A percentile compares a stretch with the other conserved stretches of the same genome.
Conservation (phyloP, 768 basidiomycete species). For the Russula brevipes region DNA sequence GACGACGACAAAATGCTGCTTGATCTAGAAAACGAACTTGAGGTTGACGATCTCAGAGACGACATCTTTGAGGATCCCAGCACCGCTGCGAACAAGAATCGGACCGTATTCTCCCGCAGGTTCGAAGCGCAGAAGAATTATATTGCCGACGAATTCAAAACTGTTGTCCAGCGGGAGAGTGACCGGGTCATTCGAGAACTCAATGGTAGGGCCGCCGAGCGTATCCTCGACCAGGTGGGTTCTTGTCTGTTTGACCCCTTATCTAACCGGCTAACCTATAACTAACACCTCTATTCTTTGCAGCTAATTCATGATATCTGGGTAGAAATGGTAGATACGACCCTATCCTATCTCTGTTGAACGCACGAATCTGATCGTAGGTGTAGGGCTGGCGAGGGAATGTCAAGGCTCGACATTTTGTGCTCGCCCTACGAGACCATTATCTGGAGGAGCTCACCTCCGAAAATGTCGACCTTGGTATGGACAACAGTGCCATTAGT, state of each 20-base stretch:
- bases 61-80: slow-evolving; percentile 28
- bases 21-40: slow-evolving; percentile 19
- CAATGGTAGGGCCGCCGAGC: slow-evolving; percentile 27
- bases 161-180: slow-evolving; percentile 23
- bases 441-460: slow-evolving; percentile 27
- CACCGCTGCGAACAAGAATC: slow-evolving; percentile 23
- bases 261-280: not conserved
- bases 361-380: not conserved
- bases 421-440: slow-evolving; percentile 32
- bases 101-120: slow-evolving; percentile 24
- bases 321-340: slow-evolving; percentile 28
- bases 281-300: not conserved
- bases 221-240: slow-evolving; percentile 23
- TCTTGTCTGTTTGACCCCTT: too few species aligned
- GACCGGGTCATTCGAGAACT: slow-evolving; percentile 23
- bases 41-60: slow-evolving; percentile 10
- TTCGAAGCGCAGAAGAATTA: slow-evolving; percentile 25
- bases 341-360: not conserved
- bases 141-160: slow-evolving; percentile 13
- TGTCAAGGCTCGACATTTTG: slow-evolving; percentile 22
- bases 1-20: slow-evolving; percentile 23
- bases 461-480: not conserved
- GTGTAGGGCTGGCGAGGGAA: slow-evolving; percentile 22
- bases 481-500: not conserved
- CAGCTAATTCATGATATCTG: slow-evolving; percentile 21